Evolutionary conservation across 768 basidiomycete genomes (phyloP).

Genomic region (Tricholoma matsutake): DNA sequence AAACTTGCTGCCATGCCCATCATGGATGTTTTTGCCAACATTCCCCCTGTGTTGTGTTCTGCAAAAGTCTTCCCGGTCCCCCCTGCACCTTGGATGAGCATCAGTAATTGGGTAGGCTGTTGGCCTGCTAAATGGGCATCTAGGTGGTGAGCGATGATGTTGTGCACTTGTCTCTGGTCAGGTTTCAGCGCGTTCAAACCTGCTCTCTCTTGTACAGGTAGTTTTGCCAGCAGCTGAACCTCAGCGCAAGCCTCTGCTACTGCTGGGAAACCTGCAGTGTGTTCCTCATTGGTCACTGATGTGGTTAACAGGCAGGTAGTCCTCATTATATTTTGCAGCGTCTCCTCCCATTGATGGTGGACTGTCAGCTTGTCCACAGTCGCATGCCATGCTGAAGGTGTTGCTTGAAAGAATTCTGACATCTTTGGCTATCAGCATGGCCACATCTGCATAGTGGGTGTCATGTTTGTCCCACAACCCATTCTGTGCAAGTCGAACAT

Average conservation of each 20-base stretch:
- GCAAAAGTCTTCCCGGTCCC: conserved; percentile 51
- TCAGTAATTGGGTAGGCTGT: conserved; percentile 29
- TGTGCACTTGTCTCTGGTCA: background rate
- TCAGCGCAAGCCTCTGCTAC: background rate
- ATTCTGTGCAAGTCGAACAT: background rate
- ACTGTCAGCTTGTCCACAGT: background rate
- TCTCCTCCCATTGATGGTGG: background rate
- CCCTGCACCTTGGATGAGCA: conserved; percentile 39
- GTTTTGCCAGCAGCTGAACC: background rate
- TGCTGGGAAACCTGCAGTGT: too few species aligned
- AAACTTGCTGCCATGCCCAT: too few species aligned
- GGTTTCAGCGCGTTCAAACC: background rate
- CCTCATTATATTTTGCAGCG: background rate
- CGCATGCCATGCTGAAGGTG: background rate
- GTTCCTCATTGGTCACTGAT: too few species aligned
- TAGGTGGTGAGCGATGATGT: background rate
- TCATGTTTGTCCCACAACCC: background rate
- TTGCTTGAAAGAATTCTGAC: background rate
- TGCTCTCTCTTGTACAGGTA: background rate
- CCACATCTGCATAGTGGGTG: background rate
- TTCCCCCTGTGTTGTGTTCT: too few species aligned
- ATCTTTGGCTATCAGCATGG: background rate
- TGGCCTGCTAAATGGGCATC: background rate
- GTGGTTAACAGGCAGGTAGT: too few species aligned
- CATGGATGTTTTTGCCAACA: too few species aligned